phyloP scores from a whole-genome alignment of 2,329 filamentous ascomycete genomes.

The Fusarium paranaense region DNA sequence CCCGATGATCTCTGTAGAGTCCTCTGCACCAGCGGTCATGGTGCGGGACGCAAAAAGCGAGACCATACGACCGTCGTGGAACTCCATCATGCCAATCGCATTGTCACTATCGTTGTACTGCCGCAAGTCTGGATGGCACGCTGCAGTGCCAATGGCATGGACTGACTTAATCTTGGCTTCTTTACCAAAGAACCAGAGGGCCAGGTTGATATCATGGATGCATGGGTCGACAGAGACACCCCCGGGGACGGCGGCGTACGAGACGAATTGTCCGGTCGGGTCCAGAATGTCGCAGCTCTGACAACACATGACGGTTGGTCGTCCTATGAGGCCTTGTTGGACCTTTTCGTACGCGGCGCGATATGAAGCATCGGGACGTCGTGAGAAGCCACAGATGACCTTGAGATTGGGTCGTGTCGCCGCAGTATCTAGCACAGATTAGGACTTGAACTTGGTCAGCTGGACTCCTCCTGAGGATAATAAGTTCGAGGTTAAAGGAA shows the following conservation, averaged over 20 bases:
- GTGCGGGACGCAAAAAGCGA: slow-evolving; percentile 73
- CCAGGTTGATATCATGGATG: slow-evolving; percentile 71
- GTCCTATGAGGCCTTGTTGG: slow-evolving; percentile 66
- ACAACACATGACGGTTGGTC: slow-evolving; percentile 54
- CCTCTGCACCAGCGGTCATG: slow-evolving; percentile 76
- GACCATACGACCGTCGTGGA: slow-evolving; percentile 71
- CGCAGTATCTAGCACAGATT: slow-evolving; percentile 55
- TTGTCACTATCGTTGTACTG: slow-evolving; percentile 47
- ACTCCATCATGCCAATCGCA: slow-evolving; percentile 69
- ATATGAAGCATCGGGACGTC: slow-evolving; percentile 71
- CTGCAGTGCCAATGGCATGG: slow-evolving; percentile 45
- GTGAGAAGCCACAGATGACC: slow-evolving; percentile 59
- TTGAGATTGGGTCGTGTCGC: slow-evolving; percentile 67
- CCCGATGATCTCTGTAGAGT: slow-evolving; percentile 75
- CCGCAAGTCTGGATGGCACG: slow-evolving; percentile 43
- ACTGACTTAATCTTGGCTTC: slow-evolving; percentile 43
- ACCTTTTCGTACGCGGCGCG: slow-evolving; percentile 66
- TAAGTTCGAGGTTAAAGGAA: not conserved
- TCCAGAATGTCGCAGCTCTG: not conserved
- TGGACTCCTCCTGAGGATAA: not conserved
- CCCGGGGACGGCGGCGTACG: slow-evolving; percentile 71
- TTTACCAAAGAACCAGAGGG: slow-evolving; percentile 47
- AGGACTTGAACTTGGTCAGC: not conserved
- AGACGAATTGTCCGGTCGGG: slow-evolving; percentile 55
- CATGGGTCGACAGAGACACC: slow-evolving; percentile 78